A percentile compares a stretch with the other conserved stretches of the same genome.
phyloP scores from a whole-genome alignment of 2,329 filamentous ascomycete genomes.

The Fusarium zealandicum region DNA sequence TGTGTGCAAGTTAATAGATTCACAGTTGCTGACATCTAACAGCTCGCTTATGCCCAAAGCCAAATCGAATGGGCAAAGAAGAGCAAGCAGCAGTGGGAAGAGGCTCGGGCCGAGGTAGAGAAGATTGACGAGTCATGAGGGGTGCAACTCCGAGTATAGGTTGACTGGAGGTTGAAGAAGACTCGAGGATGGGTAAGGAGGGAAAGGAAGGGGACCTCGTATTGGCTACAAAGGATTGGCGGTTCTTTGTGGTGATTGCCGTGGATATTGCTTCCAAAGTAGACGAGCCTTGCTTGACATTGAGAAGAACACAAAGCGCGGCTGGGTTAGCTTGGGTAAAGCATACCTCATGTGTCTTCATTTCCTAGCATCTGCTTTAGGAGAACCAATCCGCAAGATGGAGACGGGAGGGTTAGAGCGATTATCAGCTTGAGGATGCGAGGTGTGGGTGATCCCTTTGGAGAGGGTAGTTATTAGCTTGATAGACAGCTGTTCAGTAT shows the following conservation, averaged over 20 bases:
- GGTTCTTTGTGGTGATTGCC: conserved; percentile 13
- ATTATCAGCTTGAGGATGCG: not conserved
- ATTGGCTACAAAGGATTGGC: conserved; percentile 12
- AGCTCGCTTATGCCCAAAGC: conserved; percentile 92
- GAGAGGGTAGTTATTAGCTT: no score
- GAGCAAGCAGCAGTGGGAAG: conserved; percentile 89
- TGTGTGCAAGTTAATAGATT: not conserved
- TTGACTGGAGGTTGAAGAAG: conserved; percentile 11
- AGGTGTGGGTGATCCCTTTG: not conserved
- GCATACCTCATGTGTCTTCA: no score
- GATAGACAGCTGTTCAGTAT: no score
- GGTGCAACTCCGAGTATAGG: not conserved
- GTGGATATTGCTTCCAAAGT: conserved; percentile 7
- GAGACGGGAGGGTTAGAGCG: not conserved
- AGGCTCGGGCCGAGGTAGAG: conserved; percentile 83
- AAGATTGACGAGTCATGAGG: conserved; percentile 76
- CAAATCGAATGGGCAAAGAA: conserved; percentile 95
- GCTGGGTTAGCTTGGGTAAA: not conserved
- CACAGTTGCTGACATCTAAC: conserved; percentile 31
- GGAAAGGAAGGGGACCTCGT: conserved; percentile 17
- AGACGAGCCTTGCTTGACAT: conserved; percentile 2
- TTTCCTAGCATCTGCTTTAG: not conserved
- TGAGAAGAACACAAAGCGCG: not conserved
- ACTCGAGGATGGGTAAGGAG: conserved; percentile 12
- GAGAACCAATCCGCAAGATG: not conserved